phyloP scores from a whole-genome alignment of 768 basidiomycete genomes.

The Rhizopogon rudus region DNA sequence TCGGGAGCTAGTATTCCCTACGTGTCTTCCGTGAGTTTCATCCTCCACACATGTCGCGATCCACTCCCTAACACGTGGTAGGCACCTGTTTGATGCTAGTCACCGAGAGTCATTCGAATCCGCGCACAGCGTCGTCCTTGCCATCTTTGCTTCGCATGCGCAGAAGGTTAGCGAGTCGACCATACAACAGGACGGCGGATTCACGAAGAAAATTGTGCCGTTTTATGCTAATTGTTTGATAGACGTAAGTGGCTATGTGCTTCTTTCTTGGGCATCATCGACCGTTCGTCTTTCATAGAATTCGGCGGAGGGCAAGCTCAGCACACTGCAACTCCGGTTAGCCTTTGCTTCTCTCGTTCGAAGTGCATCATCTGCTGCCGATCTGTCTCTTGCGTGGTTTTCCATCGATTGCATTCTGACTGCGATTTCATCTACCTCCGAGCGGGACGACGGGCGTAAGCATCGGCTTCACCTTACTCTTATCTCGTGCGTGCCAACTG shows the following conservation, averaged over 20 bases:
- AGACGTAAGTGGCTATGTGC: slow-evolving; percentile 41
- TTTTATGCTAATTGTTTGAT: slow-evolving; percentile 72
- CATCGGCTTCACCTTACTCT: slow-evolving; percentile 64
- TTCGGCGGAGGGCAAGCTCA: slow-evolving; percentile 56
- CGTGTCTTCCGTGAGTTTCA: slow-evolving; percentile 60
- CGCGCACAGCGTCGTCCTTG: slow-evolving; percentile 77
- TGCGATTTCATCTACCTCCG: slow-evolving; percentile 18
- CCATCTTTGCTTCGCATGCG: slow-evolving; percentile 63
- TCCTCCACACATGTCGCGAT: not conserved
- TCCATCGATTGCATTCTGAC: slow-evolving; percentile 56
- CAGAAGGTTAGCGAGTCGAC: slow-evolving; percentile 25
- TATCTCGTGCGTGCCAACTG: slow-evolving; percentile 58
- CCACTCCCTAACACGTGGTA: slow-evolving; percentile 20
- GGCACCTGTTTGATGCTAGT: slow-evolving; percentile 51
- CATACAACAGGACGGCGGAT: slow-evolving; percentile 23
- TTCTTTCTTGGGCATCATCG: not conserved
- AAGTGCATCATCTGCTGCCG: slow-evolving; percentile 44
- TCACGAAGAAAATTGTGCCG: slow-evolving; percentile 58
- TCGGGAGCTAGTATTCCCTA: slow-evolving; percentile 48
- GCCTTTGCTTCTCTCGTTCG: slow-evolving; percentile 72
- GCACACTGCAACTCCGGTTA: slow-evolving; percentile 59
- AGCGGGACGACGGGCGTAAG: slow-evolving; percentile 17
- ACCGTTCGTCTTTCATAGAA: slow-evolving; percentile 38
- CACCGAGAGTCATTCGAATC: slow-evolving; percentile 83
- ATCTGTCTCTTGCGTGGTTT: slow-evolving; percentile 56